Evolutionary conservation across 257 asterid species (phyloP).

Genomic region (Solanum dulcamara): DNA sequence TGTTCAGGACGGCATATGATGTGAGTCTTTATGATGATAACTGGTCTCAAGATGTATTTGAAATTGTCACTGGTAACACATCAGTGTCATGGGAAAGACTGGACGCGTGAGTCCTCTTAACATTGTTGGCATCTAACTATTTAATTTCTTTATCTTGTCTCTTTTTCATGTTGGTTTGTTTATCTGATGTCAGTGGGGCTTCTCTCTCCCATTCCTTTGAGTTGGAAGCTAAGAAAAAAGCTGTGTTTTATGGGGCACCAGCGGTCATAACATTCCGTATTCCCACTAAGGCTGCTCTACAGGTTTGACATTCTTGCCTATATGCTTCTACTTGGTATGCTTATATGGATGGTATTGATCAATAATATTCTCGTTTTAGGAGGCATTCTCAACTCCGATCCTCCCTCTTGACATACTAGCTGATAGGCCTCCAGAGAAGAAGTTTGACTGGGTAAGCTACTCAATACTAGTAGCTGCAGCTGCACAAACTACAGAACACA

Average conservation of each 20-base stretch:
- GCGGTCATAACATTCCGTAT: conserved; percentile 75
- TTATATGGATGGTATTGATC: background rate
- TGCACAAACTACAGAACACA: background rate
- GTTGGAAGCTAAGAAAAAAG: conserved; percentile 68
- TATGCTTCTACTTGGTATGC: background rate
- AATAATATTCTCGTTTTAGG: conserved; percentile 27
- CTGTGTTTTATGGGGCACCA: conserved; percentile 57
- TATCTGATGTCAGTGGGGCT: conserved; percentile 45
- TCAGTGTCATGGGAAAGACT: conserved; percentile 90
- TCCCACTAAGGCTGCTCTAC: conserved; percentile 72
- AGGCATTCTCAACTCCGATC: conserved; percentile 81
- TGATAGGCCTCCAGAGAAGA: conserved; percentile 75
- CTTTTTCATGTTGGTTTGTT: conserved; percentile 3
- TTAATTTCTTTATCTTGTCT: background rate
- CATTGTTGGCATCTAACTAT: background rate
- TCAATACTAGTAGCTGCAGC: background rate
- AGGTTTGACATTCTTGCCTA: conserved; percentile 37
- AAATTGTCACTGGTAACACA: conserved; percentile 61
- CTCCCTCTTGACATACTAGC: conserved; percentile 79
- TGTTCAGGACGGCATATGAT: conserved; percentile 82
- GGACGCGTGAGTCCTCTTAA: conserved; percentile 56
- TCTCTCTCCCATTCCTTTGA: conserved; percentile 71
- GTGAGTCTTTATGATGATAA: conserved; percentile 64
- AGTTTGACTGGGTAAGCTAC: conserved; percentile 77
- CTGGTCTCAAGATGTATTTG: conserved; percentile 67